A percentile compares a stretch with the other conserved stretches of the same genome.
These are phyloP conservation scores for Phytomonas sp. DNA, from an alignment of 208 protist species.

Conservation along the genomic window DNA sequence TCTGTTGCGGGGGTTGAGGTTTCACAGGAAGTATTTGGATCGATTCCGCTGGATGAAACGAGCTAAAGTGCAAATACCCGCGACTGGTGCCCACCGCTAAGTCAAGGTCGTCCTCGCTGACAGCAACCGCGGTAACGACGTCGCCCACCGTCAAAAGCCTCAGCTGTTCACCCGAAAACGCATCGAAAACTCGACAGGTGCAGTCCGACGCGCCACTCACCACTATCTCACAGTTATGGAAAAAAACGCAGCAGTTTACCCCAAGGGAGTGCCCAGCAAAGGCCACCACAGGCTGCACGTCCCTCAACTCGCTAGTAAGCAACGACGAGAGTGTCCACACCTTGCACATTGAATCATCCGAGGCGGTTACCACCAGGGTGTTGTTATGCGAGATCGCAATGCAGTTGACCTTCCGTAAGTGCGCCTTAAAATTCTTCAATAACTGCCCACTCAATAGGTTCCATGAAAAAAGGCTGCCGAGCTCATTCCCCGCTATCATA, in stretches of 20 bases:
- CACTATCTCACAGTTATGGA: conserved; percentile 33
- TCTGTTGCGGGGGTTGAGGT: conserved; percentile 2
- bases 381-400: conserved; percentile 43
- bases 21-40: conserved; percentile 1
- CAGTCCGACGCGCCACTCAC: conserved; percentile 61
- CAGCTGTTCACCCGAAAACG: conserved; percentile 37
- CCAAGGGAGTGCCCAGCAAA: conserved; percentile 67
- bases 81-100: conserved; percentile 42
- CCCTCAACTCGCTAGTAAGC: not conserved
- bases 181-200: conserved; percentile 64
- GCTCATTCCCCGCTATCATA: conserved; percentile 45
- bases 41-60: conserved; percentile 7
- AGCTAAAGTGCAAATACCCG: conserved; percentile 54
- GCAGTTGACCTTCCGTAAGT: conserved; percentile 46
- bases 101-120: conserved; percentile 27
- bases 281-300: conserved; percentile 13
- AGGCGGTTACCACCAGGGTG: conserved; percentile 60
- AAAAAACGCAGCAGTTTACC: conserved; percentile 56
- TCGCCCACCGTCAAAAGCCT: conserved; percentile 48
- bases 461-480: conserved; percentile 67
- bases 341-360: conserved; percentile 69
- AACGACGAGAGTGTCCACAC: conserved; percentile 49
- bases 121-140: conserved; percentile 34
- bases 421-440: conserved; percentile 46
- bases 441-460: conserved; percentile 58